Conservation (phyloP, 208 protist genomes). For the Wallacemonas sp. region DNA sequence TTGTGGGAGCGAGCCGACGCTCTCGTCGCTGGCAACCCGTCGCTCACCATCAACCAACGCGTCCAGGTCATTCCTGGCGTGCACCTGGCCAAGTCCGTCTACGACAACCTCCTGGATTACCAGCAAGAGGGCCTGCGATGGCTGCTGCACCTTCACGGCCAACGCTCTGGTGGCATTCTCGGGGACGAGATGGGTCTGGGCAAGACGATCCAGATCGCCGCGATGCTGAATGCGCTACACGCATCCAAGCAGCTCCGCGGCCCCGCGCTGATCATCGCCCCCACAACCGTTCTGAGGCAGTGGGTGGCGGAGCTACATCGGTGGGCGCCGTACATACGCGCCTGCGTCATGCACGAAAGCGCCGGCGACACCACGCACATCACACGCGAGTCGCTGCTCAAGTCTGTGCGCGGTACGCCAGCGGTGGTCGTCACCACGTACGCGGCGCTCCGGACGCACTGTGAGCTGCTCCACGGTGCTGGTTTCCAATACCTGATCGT, state of each 20-base stretch:
- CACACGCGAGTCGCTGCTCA: constrained; percentile 48
- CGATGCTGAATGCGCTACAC: constrained; percentile 89
- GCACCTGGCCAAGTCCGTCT: constrained; percentile 43
- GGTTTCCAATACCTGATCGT: constrained; percentile 96
- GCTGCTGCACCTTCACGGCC: constrained; percentile 94
- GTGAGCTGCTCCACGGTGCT: constrained; percentile 45
- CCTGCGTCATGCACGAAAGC: constrained; percentile 87
- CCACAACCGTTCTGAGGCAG: constrained; percentile 93
- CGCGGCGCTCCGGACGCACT: constrained; percentile 72
- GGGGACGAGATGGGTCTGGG: constrained; percentile 97
- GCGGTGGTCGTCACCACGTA: constrained; percentile 96
- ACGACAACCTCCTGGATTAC: constrained; percentile 90
- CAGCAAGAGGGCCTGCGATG: constrained; percentile 95
- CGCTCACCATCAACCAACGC: constrained; percentile 7
- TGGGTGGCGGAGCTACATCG: constrained; percentile 95
- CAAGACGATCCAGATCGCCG: constrained; percentile 97
- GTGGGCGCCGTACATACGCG: constrained; percentile 90
- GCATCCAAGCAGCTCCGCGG: constrained; percentile 67
- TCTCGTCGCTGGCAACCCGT: background rate
- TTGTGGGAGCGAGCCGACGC: background rate
- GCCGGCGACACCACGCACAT: constrained; percentile 27
- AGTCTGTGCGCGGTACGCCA: constrained; percentile 47
- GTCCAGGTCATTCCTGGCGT: constrained; percentile 43
- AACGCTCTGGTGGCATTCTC: constrained; percentile 93
- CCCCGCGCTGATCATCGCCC: constrained; percentile 92